Evolutionary conservation across 805 yeast species (phyloP).

Genomic region (Candida multigemmis): DNA sequence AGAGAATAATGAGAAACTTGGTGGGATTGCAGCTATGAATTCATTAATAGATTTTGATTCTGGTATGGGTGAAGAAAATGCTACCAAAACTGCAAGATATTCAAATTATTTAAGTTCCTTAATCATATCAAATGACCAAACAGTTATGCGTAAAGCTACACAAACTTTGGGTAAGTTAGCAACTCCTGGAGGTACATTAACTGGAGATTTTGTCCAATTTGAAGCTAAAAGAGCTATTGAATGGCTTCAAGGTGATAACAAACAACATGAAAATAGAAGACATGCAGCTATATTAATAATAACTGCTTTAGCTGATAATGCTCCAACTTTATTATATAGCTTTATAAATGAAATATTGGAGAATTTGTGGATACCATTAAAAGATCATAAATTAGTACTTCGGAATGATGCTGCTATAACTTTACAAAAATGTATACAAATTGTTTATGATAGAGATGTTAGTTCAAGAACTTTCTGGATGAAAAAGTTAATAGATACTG

Average conservation of each 20-base stretch:
- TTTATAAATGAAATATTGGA: slow-evolving; percentile 73
- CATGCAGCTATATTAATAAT: slow-evolving; percentile 87
- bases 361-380: slow-evolving; percentile 78
- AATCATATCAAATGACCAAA: slow-evolving; percentile 73
- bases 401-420: slow-evolving; percentile 81
- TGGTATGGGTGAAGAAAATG: slow-evolving; percentile 66
- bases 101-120: slow-evolving; percentile 82
- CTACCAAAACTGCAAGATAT: slow-evolving; percentile 81
- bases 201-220: slow-evolving; percentile 87
- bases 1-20: slow-evolving; percentile 65
- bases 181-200: slow-evolving; percentile 78
- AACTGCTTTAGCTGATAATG: slow-evolving; percentile 74
- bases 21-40: slow-evolving; percentile 88
- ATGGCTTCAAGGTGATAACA: slow-evolving; percentile 76
- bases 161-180: slow-evolving; percentile 83
- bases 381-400: slow-evolving; percentile 68
- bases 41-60: slow-evolving; percentile 79
- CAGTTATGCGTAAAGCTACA: slow-evolving; percentile 82
- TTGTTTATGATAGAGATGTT: slow-evolving; percentile 71
- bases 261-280: slow-evolving; percentile 68
- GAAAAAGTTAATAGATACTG: slow-evolving; percentile 56
- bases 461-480: slow-evolving; percentile 71
- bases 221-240: slow-evolving; percentile 87
- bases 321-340: slow-evolving; percentile 75
- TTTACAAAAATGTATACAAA: slow-evolving; percentile 66